Base-by-base conservation (phyloP, 306 rosid genomes). In the Trifolium pratense region DNA sequence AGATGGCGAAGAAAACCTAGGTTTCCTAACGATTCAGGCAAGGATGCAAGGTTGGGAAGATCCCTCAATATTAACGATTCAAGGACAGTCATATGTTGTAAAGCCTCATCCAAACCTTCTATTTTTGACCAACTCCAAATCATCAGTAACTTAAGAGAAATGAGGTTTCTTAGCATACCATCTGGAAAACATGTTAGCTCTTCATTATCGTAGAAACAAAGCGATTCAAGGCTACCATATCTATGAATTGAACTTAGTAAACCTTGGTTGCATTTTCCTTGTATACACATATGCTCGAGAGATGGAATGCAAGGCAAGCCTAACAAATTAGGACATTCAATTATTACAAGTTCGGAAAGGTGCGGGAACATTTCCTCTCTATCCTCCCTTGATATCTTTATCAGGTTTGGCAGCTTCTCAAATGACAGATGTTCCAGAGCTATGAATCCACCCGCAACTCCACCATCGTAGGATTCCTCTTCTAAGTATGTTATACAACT, bases 1-100 rank as follows among this genome's bases (percentile, higher is more conserved):
- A 80, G 36, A 0, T 5, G 1, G 3, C 3, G 20, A 52, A 82
- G 82, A 52, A 25, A 51, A 40, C 9, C 1, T 11, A 67, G 26
- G 21, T 51, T 66, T 58, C 79, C 81, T 8, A 81, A 76, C 46
- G 72, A 71, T 2, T 76, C 39, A 39, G 79, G 75, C 57, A 77
- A 32, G 20, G 40, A 59, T 31, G 4, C 12, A 17, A 76, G 37
- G 18, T 77, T 67, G 9, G 63, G 73, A 16, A 81, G 73, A 66
- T 20, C 9, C 8, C 0, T 0, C 15, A 81, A 18, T 0, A 0
- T 0, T 20, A 77, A 73, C 0, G n/a, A 14, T 46, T 8, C 10
- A 0, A 73, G 29, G n/a, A 58, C 2, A 15, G 69, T 40, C 49
- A 62, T 43, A 51, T 73, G 74, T 21, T 68, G 64, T 31, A 77